Evolutionary conservation across 2,329 filamentous ascomycete species (phyloP).

Genomic region (Diaporthe velutina): DNA sequence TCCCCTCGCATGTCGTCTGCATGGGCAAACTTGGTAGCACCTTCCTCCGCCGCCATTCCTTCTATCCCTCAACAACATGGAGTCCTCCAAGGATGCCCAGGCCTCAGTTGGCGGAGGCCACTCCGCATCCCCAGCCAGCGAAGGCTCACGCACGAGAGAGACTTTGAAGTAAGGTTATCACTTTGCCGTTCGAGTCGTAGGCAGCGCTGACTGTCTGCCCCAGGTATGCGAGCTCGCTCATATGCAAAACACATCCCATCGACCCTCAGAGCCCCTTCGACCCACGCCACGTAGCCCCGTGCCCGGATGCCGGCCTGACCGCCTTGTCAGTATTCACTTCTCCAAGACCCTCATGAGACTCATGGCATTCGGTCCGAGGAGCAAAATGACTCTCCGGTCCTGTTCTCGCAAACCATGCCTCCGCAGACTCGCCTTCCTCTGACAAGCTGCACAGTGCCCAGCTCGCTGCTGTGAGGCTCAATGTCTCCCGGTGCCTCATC

Average conservation of each 20-base stretch:
- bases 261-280: conserved; percentile 11
- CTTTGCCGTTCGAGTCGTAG: not conserved
- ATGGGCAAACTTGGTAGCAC: not conserved
- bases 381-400: too few species aligned
- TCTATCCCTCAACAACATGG: not conserved
- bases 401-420: not conserved
- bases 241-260: not conserved
- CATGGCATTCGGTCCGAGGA: not conserved
- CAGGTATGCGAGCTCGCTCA: conserved; percentile 17
- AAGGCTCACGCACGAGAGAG: conserved; percentile 26
- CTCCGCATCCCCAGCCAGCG: not conserved
- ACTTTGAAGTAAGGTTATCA: conserved; percentile 19
- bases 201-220: conserved; percentile 1
- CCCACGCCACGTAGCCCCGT: not conserved
- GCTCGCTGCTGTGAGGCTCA: conserved; percentile 58
- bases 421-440: not conserved
- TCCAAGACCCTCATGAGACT: too few species aligned
- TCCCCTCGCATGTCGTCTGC: conserved; percentile 2
- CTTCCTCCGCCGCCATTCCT: not conserved
- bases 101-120: not conserved
- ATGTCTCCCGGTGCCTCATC: conserved; percentile 52
- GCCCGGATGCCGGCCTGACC: conserved; percentile 16
- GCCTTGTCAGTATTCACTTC: conserved; percentile 15
- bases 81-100: not conserved
- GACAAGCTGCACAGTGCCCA: conserved; percentile 51